Evolutionary conservation across 345 rosid genomes (phyloP).

Genomic region (Euphorbia tirucalli): DNA sequence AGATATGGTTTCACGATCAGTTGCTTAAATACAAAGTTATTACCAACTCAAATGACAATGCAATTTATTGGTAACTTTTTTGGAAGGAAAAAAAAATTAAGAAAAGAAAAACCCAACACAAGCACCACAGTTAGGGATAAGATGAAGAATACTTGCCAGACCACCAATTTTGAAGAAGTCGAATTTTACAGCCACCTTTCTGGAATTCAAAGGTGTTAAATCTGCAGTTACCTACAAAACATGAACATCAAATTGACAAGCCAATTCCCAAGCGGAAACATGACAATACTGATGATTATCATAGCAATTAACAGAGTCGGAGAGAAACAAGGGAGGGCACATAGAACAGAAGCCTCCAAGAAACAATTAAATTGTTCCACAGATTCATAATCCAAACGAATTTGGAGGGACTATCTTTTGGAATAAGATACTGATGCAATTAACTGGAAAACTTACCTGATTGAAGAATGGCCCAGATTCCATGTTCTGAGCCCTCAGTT

Average conservation of each 20-base stretch:
- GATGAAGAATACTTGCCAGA: slow-evolving; percentile 46
- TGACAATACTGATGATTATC: not conserved
- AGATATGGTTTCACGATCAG: no score
- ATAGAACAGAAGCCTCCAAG: not conserved
- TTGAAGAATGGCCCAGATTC: slow-evolving; percentile 90
- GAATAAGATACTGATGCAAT: not conserved
- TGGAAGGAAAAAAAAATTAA: not conserved
- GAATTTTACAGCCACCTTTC: slow-evolving; percentile 80
- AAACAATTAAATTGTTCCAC: not conserved
- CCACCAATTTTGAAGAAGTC: slow-evolving; percentile 72
- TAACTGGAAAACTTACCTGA: slow-evolving; percentile 43
- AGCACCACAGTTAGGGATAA: not conserved
- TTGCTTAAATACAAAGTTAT: no score
- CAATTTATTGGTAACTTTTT: no score
- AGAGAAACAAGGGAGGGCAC: not conserved
- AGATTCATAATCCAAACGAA: slow-evolving; percentile 1
- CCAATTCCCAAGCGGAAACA: not conserved
- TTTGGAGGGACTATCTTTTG: not conserved
- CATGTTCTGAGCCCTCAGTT: slow-evolving; percentile 79
- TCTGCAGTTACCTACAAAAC: slow-evolving; percentile 75
- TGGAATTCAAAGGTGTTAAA: slow-evolving; percentile 66
- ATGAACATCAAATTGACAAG: slow-evolving; percentile 11
- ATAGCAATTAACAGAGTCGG: not conserved
- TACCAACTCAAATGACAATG: no score
- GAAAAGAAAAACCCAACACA: not conserved